Conservation (phyloP, 164 flowering plant genomes). For the Vitis cinerea region DNA sequence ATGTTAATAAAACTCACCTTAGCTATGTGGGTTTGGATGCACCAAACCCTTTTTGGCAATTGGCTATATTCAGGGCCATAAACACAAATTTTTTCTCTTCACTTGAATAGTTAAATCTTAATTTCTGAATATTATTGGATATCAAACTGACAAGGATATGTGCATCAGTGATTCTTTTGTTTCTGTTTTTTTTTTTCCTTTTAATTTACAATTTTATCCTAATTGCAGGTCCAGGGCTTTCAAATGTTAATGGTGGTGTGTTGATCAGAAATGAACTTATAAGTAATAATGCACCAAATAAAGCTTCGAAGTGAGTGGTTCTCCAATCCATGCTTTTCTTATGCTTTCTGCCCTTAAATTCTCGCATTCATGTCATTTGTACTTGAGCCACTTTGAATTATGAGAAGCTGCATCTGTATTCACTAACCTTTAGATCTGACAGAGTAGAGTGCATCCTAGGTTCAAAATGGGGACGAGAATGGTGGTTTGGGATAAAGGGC, state of each 20-base stretch:
- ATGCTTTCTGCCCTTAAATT: constrained; percentile 1
- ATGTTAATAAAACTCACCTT: background rate
- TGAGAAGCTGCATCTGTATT: too few species aligned
- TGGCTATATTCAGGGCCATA: too few species aligned
- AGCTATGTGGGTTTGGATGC: background rate
- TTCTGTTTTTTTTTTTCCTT: background rate
- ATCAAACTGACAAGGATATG: too few species aligned
- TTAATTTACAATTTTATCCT: background rate
- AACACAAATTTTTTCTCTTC: background rate
- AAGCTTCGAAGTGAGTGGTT: constrained; percentile 35
- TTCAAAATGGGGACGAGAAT: too few species aligned
- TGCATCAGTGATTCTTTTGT: too few species aligned
- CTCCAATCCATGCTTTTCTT: constrained; percentile 6
- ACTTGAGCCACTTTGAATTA: too few species aligned
- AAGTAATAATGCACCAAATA: constrained; percentile 15
- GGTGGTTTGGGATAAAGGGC: too few species aligned
- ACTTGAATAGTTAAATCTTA: background rate
- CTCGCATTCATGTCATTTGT: too few species aligned
- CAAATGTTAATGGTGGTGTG: constrained; percentile 21
- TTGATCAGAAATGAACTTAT: constrained; percentile 14
- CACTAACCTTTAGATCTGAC: too few species aligned
- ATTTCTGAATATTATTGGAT: background rate
- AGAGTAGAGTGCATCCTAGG: too few species aligned
- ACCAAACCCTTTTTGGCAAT: too few species aligned
- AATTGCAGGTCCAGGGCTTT: constrained; percentile 24